Percentiles rank a stretch among this genome's conserved stretches.
Conservation (phyloP, 805 yeast genomes). For the Saturnispora halmiae region DNA sequence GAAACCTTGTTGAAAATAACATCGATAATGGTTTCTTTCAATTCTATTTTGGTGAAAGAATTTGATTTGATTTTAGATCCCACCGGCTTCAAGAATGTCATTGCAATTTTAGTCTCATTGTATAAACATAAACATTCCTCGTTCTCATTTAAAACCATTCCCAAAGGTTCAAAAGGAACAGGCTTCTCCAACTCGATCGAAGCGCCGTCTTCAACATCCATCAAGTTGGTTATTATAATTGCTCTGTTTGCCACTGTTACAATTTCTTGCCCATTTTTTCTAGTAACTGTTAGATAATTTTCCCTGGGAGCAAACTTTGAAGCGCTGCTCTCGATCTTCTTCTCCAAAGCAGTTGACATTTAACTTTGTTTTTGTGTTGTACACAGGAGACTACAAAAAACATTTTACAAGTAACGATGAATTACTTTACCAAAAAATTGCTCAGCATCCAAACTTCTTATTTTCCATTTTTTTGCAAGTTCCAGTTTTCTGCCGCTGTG, state of each 20-base stretch:
- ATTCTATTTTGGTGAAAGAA: neutral
- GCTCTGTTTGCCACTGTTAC: conserved; percentile 18
- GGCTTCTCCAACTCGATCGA: conserved; percentile 9
- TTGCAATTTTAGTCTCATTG: conserved; percentile 13
- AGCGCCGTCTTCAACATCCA: neutral
- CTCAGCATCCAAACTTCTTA: conserved; percentile 6
- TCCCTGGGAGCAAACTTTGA: conserved; percentile 14
- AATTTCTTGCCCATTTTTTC: conserved; percentile 22
- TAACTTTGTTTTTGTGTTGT: neutral
- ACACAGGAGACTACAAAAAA: neutral
- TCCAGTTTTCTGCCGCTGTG: conserved; percentile 18
- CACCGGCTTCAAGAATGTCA: conserved; percentile 16
- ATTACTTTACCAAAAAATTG: conserved; percentile 5
- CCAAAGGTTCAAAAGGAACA: conserved; percentile 22
- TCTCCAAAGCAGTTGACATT: conserved; percentile 1
- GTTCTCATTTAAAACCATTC: conserved; percentile 18
- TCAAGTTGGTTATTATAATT: conserved; percentile 18
- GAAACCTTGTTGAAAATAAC: conserved; percentile 39
- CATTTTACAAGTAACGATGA: neutral
- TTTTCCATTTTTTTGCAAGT: conserved; percentile 22
- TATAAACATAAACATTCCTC: conserved; percentile 26
- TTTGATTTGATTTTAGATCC: conserved; percentile 13
- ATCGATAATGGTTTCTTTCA: conserved; percentile 27
- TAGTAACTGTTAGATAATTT: conserved; percentile 20
- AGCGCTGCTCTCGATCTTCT: conserved; percentile 1